These are phyloP conservation scores for Codiaeum variegatum DNA, from an alignment of 441 rosid species.

Conservation along the genomic window DNA sequence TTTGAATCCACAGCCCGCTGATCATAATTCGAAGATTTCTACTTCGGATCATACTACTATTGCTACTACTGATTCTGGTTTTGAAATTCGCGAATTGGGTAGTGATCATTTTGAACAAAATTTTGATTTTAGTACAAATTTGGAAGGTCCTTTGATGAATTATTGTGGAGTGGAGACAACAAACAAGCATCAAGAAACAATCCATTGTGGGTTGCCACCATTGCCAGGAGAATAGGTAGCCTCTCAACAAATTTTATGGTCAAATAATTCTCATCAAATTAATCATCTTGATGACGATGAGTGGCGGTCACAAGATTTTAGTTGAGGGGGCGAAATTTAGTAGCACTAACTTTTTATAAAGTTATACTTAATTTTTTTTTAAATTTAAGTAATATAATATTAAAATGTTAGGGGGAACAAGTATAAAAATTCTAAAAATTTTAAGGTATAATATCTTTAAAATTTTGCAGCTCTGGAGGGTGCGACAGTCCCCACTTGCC, in stretches of 20 bases:
- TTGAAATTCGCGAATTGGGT: slow-evolving; percentile 24
- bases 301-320: too few species aligned
- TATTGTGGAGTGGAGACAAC: slow-evolving; percentile 27
- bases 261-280: slow-evolving; percentile 25
- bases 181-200: slow-evolving; percentile 13
- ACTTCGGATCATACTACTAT: not conserved
- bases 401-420: too few species aligned
- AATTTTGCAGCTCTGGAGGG: too few species aligned
- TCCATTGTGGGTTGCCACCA: slow-evolving; percentile 47
- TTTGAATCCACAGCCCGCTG: slow-evolving; percentile 45
- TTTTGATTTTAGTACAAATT: slow-evolving; percentile 8
- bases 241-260: slow-evolving; percentile 40
- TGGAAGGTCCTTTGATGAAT: slow-evolving; percentile 24
- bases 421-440: too few species aligned
- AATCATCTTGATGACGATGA: slow-evolving; percentile 16
- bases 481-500: too few species aligned
- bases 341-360: too few species aligned
- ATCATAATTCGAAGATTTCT: slow-evolving; percentile 17
- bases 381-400: too few species aligned
- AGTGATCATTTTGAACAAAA: slow-evolving; percentile 15
- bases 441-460: too few species aligned
- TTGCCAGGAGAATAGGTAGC: slow-evolving; percentile 58
- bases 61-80: not conserved
- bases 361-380: too few species aligned
- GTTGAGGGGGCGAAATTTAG: too few species aligned